Evolutionary conservation across 495 filamentous ascomycete genomes (phyloP).

Genomic region (Ramalina peruviana): DNA sequence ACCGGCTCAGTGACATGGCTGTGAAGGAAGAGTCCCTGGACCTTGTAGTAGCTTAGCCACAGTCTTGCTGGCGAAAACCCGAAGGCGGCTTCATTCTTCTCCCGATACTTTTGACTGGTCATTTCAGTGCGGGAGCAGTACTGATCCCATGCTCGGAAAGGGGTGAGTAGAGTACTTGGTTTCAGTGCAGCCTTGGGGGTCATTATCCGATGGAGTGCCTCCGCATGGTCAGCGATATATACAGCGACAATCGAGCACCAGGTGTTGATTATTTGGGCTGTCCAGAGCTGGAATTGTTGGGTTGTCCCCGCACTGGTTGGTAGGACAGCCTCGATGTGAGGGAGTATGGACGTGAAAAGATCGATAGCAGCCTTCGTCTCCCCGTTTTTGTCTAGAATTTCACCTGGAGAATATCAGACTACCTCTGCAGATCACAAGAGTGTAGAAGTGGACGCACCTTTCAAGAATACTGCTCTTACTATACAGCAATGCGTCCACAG

Average conservation of each 20-base stretch:
- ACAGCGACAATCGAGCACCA: conserved; percentile 48
- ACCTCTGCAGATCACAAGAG: not conserved
- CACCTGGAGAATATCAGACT: conserved; percentile 20
- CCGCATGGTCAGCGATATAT: conserved; percentile 16
- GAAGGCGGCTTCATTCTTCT: conserved; percentile 14
- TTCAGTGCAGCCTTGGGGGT: conserved; percentile 29
- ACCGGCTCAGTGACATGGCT: conserved; percentile 21
- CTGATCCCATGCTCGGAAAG: conserved; percentile 49
- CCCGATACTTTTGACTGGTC: not conserved
- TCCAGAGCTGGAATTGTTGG: conserved; percentile 57
- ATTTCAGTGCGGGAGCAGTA: conserved; percentile 31
- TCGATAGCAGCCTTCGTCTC: conserved; percentile 42
- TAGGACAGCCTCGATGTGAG: conserved; percentile 27
- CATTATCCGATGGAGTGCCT: conserved; percentile 21
- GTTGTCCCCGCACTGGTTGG: conserved; percentile 18
- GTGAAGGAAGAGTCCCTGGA: conserved; percentile 46
- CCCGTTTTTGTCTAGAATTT: conserved; percentile 45
- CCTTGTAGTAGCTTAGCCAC: conserved; percentile 71
- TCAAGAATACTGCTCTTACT: conserved; percentile 62
- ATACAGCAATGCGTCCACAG: conserved; percentile 71
- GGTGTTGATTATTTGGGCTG: conserved; percentile 58
- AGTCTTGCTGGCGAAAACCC: conserved; percentile 38
- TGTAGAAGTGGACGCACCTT: conserved; percentile 29
- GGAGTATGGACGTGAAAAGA: conserved; percentile 47
- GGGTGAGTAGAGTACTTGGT: conserved; percentile 33